Percentiles rank a stretch among this genome's conserved stretches.
These are phyloP conservation scores for Passalora sequoiae DNA, from an alignment of 2,329 filamentous ascomycete species.

Conservation along the genomic window DNA sequence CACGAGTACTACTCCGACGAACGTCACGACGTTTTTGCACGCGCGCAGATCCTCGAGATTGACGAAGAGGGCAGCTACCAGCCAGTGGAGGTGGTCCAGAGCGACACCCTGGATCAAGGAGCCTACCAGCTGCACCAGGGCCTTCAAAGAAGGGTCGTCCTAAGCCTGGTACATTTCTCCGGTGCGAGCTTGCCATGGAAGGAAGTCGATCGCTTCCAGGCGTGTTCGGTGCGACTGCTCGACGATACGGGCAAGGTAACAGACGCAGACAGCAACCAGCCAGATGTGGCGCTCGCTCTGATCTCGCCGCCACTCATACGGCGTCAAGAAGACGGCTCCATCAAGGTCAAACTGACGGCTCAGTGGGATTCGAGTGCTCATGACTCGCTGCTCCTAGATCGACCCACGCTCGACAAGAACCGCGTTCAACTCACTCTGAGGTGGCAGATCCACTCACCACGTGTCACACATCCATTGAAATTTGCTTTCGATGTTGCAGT, in stretches of 20 bases:
- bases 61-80: constrained; percentile 86
- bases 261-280: constrained; percentile 61
- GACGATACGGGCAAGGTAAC: constrained; percentile 81
- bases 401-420: constrained; percentile 87
- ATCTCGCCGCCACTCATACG: constrained; percentile 72
- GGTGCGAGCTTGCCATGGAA: constrained; percentile 86
- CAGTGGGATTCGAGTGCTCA: constrained; percentile 97
- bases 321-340: constrained; percentile 84
- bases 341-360: constrained; percentile 76
- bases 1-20: constrained; percentile 91
- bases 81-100: constrained; percentile 88
- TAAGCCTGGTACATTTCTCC: constrained; percentile 87
- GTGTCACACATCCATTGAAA: constrained; percentile 79
- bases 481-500: constrained; percentile 77
- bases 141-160: constrained; percentile 77
- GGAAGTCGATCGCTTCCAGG: constrained; percentile 68
- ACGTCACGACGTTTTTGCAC: constrained; percentile 84
- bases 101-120: constrained; percentile 74
- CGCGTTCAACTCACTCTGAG: constrained; percentile 79
- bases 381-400: constrained; percentile 85
- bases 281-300: constrained; percentile 72
- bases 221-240: constrained; percentile 75
- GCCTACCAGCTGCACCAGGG: constrained; percentile 95
- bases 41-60: constrained; percentile 84
- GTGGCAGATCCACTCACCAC: constrained; percentile 80